phyloP scores from a whole-genome alignment of 345 rosid genomes.

The Crucihimalaya himalaica region DNA sequence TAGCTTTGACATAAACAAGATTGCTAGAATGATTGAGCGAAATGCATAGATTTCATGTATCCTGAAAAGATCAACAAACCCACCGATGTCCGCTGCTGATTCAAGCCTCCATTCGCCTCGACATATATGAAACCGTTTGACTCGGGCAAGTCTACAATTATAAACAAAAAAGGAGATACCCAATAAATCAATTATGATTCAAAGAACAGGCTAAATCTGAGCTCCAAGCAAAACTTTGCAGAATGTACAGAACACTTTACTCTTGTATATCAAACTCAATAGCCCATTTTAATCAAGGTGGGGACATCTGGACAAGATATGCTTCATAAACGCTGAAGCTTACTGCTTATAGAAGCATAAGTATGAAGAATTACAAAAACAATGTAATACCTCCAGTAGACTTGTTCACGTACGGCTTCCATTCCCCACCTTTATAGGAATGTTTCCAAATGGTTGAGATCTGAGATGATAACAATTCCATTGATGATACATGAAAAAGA shows the following conservation, averaged over 20 bases:
- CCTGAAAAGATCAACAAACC: constrained; percentile 44
- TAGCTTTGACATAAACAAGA: constrained; percentile 23
- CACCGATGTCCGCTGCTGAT: constrained; percentile 99
- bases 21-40: constrained; percentile 18
- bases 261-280: neutral
- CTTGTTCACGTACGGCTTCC: constrained; percentile 75
- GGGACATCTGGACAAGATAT: neutral
- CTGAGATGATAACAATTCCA: constrained; percentile 44
- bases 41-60: constrained; percentile 6
- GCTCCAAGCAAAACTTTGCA: neutral
- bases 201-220: constrained; percentile 1
- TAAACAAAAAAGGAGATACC: constrained; percentile 14
- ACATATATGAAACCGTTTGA: constrained; percentile 94
- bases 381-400: constrained; percentile 68
- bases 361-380: neutral
- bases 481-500: constrained; percentile 1
- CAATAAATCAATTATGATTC: constrained; percentile 4
- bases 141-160: constrained; percentile 73
- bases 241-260: neutral
- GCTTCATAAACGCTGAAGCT: constrained; percentile 1
- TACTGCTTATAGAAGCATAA: constrained; percentile 3
- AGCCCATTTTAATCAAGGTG: neutral
- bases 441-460: constrained; percentile 88
- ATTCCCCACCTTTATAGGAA: constrained; percentile 71
- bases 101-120: constrained; percentile 97